Evolutionary conservation across 768 basidiomycete species (phyloP).

Genomic region (Boletus coccyginus): DNA sequence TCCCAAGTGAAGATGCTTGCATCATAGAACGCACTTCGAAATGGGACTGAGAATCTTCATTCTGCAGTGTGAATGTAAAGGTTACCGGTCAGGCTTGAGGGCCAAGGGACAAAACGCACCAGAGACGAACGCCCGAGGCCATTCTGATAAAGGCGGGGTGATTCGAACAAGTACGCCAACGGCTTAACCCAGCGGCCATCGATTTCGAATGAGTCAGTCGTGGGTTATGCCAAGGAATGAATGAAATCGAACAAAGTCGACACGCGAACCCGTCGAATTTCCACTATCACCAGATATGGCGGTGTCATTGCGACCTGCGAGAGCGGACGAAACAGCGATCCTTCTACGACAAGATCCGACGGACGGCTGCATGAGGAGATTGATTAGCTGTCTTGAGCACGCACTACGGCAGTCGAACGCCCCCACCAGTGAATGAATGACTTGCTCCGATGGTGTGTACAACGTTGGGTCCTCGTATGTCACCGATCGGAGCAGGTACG

Average conservation of each 20-base stretch:
- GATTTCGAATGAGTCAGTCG: not conserved
- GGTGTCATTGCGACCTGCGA: not conserved
- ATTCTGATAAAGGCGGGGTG: slow-evolving; percentile 5
- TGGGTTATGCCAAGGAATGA: not conserved
- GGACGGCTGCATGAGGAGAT: not conserved
- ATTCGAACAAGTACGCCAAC: not conserved
- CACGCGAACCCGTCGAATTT: not conserved
- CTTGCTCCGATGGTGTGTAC: no score
- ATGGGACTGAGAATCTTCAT: not conserved
- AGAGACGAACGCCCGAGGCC: not conserved
- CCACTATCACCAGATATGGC: not conserved
- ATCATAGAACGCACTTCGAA: not conserved
- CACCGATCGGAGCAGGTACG: no score
- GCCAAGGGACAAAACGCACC: not conserved
- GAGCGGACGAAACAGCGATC: not conserved
- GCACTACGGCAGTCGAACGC: not conserved
- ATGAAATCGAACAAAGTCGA: not conserved
- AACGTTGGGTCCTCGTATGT: no score
- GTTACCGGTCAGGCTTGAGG: no score
- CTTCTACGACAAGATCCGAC: not conserved
- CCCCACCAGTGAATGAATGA: no score
- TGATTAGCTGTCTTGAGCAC: not conserved
- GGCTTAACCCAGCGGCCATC: not conserved
- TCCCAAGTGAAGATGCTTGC: slow-evolving; percentile 8
- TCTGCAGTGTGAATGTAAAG: no score